Base-by-base conservation (phyloP, 257 asterid species). In the Leptodermis oblonga region DNA sequence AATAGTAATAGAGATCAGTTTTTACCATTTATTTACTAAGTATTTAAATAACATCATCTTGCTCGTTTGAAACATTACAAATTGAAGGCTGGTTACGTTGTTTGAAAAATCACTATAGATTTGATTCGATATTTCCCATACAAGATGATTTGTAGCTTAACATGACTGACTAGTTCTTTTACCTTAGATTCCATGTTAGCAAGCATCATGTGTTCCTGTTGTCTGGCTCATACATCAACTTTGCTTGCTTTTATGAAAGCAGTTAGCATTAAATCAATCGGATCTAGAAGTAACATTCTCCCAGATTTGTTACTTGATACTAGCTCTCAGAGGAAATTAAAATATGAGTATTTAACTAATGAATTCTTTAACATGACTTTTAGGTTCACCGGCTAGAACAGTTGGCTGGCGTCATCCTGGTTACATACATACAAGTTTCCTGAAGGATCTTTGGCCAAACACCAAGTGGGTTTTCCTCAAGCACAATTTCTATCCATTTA, bases 391-490 rank as follows among this genome's bases (percentile, higher is more conserved):
- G 58, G 98, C 98, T 22, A 81, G 96, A 34, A 85, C 98, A 31
- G 94, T 93, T 56, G 98, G 98, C 48, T 93, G 98, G 97, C 97
- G 98, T 69, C 90, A 93, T 78, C 97, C 98, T 74, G 98, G 98
- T 65, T 93, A 82, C 79, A 84, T 93, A 62, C 97, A 93, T 42
- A 93, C 97, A 18, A 84, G 94, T 79, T 93, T 90, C 87, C 83
- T 93, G 68, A 87, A 86, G 81, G 85, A 90, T 70, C 75, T 93
- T 77, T 93, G 99, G 99, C 99, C 97, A 70, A 87, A 76, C 73
- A 80, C 83, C 10, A 54, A 67, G 98, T 90, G 77, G 68, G 87
- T 75, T 72, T 65, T 70, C 28, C 15, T 61, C 17, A 10, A 61
- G 48, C 46, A 18, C 46, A 7, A 17, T 59, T 14, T 31, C 42